Base-by-base conservation (phyloP, 352 stramenopile species). In the Phytopythium chamaehyphon region DNA sequence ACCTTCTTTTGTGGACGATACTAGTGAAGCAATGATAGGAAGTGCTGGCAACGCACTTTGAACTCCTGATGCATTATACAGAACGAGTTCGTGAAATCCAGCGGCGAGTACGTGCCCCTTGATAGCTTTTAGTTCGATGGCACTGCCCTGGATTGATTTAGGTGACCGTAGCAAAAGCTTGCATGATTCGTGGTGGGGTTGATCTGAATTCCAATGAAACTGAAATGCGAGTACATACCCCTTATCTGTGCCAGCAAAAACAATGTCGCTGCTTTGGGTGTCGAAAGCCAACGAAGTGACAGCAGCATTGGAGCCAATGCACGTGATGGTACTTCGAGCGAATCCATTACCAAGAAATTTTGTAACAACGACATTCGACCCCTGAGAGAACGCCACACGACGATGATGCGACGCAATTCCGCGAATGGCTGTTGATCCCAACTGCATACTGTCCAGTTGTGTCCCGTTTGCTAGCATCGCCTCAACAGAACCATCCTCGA, bases 391-490 rank as follows among this genome's bases (percentile, higher is more conserved):
- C 6, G 65, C 77, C 0, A 86, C 14, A 0, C 33, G 33, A 7
- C 35, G 46, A 2, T 52, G 19, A 16, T 33, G 31, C 9, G 60
- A 69, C n/a, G 64, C 64, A 31, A 88, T 57, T 0, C 50, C 59
- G 0, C 16, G 16, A 40, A 54, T 23, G 8, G 62, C 63, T 9
- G 49, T 44, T 4, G 69, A 38, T 6, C 59, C 51, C 10, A 61
- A 71, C 4, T 59, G 39, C 12, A 81, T 23, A 15, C 69, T 55
- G 18, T 75, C 72, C 5, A 88, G 48, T 26, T 57, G 51, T 5
- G 72, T 78, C 14, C 77, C 74, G 43, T 88, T 88, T 6, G 63
- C 23, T 0, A 72, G 55, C 21, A 77, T 57, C 24, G 86, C 72
- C 7, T 33, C 24, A 0, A 79, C 33, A 3, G 47, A 49, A 0